These are phyloP conservation scores for Amylostereum areolatum DNA, from an alignment of 1,284 basidiomycete genomes.

Conservation along the genomic window DNA sequence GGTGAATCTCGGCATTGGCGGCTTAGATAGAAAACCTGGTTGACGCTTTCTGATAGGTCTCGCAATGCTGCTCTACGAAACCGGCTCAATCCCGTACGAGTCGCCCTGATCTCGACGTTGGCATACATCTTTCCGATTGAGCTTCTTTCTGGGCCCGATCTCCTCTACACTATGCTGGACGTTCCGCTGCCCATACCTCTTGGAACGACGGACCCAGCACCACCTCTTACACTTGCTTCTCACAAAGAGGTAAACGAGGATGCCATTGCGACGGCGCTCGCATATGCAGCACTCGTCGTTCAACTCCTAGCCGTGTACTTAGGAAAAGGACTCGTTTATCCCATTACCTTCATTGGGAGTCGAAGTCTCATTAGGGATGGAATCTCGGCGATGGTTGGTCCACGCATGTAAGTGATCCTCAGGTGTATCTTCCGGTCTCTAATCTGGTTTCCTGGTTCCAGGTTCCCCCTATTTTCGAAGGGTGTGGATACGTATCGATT, in stretches of 20 bases:
- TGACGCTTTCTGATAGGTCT: slow-evolving; percentile 28
- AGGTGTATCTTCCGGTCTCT: too few relatives aligned
- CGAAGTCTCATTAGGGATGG: slow-evolving; percentile 85
- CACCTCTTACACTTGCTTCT: slow-evolving; percentile 65
- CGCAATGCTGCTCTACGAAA: slow-evolving; percentile 38
- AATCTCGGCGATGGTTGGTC: slow-evolving; percentile 90
- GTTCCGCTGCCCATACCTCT: slow-evolving; percentile 84
- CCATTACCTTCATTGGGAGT: slow-evolving; percentile 84
- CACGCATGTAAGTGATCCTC: slow-evolving; percentile 65
- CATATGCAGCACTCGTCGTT: slow-evolving; percentile 81
- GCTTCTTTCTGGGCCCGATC: slow-evolving; percentile 70
- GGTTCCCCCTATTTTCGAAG: slow-evolving; percentile 91
- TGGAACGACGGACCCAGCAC: slow-evolving; percentile 72
- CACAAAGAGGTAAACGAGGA: slow-evolving; percentile 79
- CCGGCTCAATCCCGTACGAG: slow-evolving; percentile 52
- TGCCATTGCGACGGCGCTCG: slow-evolving; percentile 77
- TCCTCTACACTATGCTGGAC: slow-evolving; percentile 79
- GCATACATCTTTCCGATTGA: slow-evolving; percentile 86
- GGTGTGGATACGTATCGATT: slow-evolving; percentile 96
- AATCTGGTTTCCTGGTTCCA: slow-evolving; percentile 21
- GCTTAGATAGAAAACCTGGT: too few relatives aligned
- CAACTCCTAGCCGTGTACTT: slow-evolving; percentile 78
- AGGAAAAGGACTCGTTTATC: slow-evolving; percentile 77
- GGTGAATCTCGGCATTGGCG: slow-evolving; percentile 22
- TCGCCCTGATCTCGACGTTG: slow-evolving; percentile 69